Base-by-base conservation (phyloP, 2,329 filamentous ascomycete genomes). In the Coniosporium tulheliwenetii region DNA sequence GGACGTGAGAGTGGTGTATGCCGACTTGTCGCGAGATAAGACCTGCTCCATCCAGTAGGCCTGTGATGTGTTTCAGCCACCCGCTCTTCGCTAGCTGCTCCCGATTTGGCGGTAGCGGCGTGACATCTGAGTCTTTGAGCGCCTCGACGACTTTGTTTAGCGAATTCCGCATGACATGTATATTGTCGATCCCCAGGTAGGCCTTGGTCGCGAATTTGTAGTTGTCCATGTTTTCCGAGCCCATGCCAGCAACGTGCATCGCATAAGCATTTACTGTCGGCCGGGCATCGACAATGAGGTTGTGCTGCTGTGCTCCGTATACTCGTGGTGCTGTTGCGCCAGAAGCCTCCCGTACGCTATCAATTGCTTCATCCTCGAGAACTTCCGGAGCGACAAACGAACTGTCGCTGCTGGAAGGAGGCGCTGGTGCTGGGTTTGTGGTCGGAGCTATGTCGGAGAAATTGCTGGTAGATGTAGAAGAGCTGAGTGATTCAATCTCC, bases 171-270 rank as follows among this genome's bases (percentile, higher is more conserved):
- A 98, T 98, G 46, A 95, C 86, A 55, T 98, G 91, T 44, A 98
- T 96, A 57, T 98, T 98, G 58, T 93, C 89, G 53, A 98, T 98
- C 46, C 85, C 91, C 42, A 98, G 72, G 55, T 93, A 98, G 29
- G 81, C 81, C 60, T 95, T 94, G 44, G 80, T 81, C 12, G 86
- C 85, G 52, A 87, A 89, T 45, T 81, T 85, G 64, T 98, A 98
- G 60, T 94, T 82, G 48, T 94, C 85, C 84, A 96, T 95, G 53
- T 95, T 94, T 61, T 98, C 91, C 0, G 89, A 94, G 2, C 91
- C 91, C 57, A 87, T 78, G 5, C 91, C 91, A 47, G 89, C 79
- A 3, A 87, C 84, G 58, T 95, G 87, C 73, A 95, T 96, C 5
- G 86, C 86, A 49, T 87, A 78, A 14, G 91, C 91, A 57, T 98